Evolutionary conservation across 2,329 filamentous ascomycete species (phyloP).

Genomic region (Paramyrothecium roridum): DNA sequence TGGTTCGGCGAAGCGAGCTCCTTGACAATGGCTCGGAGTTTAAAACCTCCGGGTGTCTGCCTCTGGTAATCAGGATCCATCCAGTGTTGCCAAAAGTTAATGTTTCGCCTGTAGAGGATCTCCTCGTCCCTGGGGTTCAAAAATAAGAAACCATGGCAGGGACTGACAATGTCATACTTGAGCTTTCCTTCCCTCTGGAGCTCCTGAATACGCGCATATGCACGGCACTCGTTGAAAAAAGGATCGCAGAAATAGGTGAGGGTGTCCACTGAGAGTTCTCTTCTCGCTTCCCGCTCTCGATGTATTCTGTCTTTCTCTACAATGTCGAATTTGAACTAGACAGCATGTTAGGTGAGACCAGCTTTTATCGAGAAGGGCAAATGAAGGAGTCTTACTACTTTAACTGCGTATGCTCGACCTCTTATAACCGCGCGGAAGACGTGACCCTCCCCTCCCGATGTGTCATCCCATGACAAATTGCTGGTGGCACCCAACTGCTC

Average conservation of each 20-base stretch:
- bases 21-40: constrained; percentile 11
- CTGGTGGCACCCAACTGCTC: constrained; percentile 10
- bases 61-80: constrained; percentile 9
- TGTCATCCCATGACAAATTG: constrained; percentile 2
- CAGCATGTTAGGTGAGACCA: not conserved
- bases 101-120: not conserved
- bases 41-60: constrained; percentile 6
- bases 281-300: constrained; percentile 10
- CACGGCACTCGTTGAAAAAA: constrained; percentile 16
- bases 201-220: constrained; percentile 12
- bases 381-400: constrained; percentile 9
- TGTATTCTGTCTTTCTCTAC: constrained; percentile 8
- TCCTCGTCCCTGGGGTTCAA: constrained; percentile 6
- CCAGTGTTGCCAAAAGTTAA: constrained; percentile 7
- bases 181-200: not conserved
- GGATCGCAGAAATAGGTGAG: constrained; percentile 16
- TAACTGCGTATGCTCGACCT: constrained; percentile 13
- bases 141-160: constrained; percentile 10
- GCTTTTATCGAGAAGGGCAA: not conserved
- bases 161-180: constrained; percentile 1
- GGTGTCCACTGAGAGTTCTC: constrained; percentile 8
- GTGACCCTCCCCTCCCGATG: no score
- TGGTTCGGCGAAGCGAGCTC: constrained; percentile 7
- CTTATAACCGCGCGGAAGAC: constrained; percentile 12
- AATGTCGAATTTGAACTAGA: constrained; percentile 15